Conservation (phyloP, 2,329 filamentous ascomycete species). For the Ramichloridium luteum region DNA sequence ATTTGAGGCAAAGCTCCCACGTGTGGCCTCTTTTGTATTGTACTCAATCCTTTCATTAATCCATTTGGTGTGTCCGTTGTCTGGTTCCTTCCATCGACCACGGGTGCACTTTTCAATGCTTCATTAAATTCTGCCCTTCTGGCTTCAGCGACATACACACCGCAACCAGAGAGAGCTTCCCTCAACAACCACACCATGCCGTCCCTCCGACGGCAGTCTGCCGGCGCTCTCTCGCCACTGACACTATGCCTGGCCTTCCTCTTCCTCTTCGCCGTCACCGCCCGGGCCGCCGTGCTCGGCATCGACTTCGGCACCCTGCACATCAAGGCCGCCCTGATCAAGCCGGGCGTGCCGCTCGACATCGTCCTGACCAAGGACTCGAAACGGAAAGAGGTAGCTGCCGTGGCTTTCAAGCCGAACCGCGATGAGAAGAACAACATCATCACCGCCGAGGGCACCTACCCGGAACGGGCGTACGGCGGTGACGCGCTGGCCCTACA, state of each 20-base stretch:
- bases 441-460: constrained; percentile 38
- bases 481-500: constrained; percentile 80
- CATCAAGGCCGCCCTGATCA: constrained; percentile 90
- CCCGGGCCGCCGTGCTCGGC: constrained; percentile 63
- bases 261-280: constrained; percentile 43
- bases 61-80: too few relatives aligned
- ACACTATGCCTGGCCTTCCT: constrained; percentile 27
- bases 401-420: constrained; percentile 86
- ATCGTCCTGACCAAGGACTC: constrained; percentile 98
- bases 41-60: too few relatives aligned
- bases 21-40: too few relatives aligned
- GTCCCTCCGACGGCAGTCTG: constrained; percentile 17
- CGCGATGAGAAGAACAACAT: constrained; percentile 45
- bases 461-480: constrained; percentile 84
- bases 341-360: constrained; percentile 91
- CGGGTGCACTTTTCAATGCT: too few relatives aligned
- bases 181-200: constrained; percentile 14
- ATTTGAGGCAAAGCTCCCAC: too few relatives aligned
- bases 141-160: too few relatives aligned
- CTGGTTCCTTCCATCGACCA: too few relatives aligned
- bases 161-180: too few relatives aligned
- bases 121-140: too few relatives aligned
- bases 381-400: constrained; percentile 84
- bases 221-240: constrained; percentile 13
- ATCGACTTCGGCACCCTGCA: constrained; percentile 93